A percentile compares a stretch with the other conserved stretches of the same genome.
Evolutionary conservation across 768 basidiomycete species (phyloP).

Genomic region (Boletus rufocinnamomeus): DNA sequence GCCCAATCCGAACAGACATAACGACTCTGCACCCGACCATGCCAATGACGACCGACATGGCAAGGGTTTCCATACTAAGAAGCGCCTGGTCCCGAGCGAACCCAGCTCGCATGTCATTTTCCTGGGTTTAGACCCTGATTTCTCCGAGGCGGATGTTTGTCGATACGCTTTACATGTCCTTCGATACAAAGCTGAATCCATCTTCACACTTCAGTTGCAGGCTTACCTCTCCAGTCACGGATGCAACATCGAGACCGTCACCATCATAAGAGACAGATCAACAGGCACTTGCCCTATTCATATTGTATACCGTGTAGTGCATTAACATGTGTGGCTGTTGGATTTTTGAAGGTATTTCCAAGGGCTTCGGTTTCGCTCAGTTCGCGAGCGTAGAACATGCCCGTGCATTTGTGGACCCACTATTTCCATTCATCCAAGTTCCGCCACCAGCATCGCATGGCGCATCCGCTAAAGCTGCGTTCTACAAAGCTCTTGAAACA

Average conservation of each 20-base stretch:
- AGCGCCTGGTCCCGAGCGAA: conserved; percentile 80
- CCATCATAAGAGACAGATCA: conserved; percentile 95
- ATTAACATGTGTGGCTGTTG: conserved; percentile 73
- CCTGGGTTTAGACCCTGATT: conserved; percentile 89
- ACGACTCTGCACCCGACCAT: conserved; percentile 45
- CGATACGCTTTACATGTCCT: conserved; percentile 36
- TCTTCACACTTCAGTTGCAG: conserved; percentile 61
- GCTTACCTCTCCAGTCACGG: conserved; percentile 71
- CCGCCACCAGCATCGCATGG: conserved; percentile 91
- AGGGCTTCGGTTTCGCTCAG: conserved; percentile 97
- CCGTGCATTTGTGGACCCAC: conserved; percentile 85
- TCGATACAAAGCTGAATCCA: conserved; percentile 39
- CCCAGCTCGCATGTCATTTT: conserved; percentile 94
- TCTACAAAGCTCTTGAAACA: conserved; percentile 73
- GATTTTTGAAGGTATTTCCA: conserved; percentile 85
- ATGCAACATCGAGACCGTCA: conserved; percentile 82
- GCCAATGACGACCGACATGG: conserved; percentile 51
- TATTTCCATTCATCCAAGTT: conserved; percentile 89
- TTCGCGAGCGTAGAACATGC: conserved; percentile 87
- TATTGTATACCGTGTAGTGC: conserved; percentile 63
- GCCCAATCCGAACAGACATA: conserved; percentile 32
- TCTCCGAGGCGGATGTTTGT: conserved; percentile 92
- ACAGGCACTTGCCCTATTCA: conserved; percentile 90
- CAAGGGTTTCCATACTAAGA: conserved; percentile 55
- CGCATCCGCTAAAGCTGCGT: conserved; percentile 69